These are phyloP conservation scores for Arachnopeziza araneosa DNA, from an alignment of 2,329 filamentous ascomycete species.

Conservation along the genomic window DNA sequence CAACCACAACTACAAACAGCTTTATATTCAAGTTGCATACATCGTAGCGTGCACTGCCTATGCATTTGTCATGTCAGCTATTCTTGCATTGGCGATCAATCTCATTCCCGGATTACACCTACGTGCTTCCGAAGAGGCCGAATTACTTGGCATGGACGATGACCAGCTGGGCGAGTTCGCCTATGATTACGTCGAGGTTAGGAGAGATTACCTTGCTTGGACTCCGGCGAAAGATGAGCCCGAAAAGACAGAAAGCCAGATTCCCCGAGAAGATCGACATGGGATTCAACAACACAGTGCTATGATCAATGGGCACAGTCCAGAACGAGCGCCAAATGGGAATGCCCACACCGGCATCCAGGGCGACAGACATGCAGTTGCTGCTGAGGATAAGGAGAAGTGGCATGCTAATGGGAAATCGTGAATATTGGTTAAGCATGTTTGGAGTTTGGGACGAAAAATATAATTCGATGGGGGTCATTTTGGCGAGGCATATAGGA, in stretches of 20 bases:
- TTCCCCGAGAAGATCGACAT: slow-evolving; percentile 60
- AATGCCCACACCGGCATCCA: slow-evolving; percentile 39
- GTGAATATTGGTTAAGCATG: background rate
- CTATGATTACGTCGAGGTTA: slow-evolving; percentile 86
- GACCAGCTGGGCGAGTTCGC: slow-evolving; percentile 87
- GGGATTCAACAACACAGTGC: slow-evolving; percentile 66
- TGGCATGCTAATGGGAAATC: background rate
- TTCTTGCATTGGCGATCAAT: slow-evolving; percentile 71
- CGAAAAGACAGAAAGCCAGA: slow-evolving; percentile 44
- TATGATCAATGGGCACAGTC: slow-evolving; percentile 54
- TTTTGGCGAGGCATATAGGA: background rate
- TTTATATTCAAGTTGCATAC: slow-evolving; percentile 78
- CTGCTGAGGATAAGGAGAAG: slow-evolving; percentile 38
- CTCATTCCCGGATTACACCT: slow-evolving; percentile 72
- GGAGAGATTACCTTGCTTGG: slow-evolving; percentile 84
- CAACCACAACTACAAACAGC: slow-evolving; percentile 65
- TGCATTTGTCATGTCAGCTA: slow-evolving; percentile 66
- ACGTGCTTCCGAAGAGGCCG: slow-evolving; percentile 73
- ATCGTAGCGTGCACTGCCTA: slow-evolving; percentile 62
- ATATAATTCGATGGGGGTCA: background rate
- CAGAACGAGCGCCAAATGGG: slow-evolving; percentile 28
- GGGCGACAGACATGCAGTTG: slow-evolving; percentile 47
- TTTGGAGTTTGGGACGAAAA: background rate
- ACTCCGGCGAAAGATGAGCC: slow-evolving; percentile 68
- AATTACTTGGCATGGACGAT: slow-evolving; percentile 83